Evolutionary conservation across 2,329 filamentous ascomycete genomes (phyloP), one percentile per base, ranked within the genome.

Genomic region (Alternaria sp.): DNA sequence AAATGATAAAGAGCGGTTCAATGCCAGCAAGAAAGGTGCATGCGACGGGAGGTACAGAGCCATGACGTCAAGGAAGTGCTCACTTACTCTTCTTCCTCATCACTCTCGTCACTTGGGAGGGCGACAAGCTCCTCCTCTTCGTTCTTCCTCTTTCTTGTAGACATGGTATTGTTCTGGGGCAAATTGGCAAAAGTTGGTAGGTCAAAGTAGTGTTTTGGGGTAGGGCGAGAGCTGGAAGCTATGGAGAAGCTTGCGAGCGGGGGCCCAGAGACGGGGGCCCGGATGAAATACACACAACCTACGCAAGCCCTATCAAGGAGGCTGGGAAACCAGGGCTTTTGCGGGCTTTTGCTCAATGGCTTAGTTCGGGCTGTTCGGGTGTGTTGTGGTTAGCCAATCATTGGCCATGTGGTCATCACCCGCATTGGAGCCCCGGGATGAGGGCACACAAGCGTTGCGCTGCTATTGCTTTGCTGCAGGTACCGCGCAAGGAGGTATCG

Each of bases 101-200:
- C 79, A 54, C 77, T 77, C 60, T 80, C 80, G 53, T 79, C 77
- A 57, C 78, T 79, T 5, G 80, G 80, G 28, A 82, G 78, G 43
- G 79, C 79, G 55, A 78, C 74, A 57, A 82, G 78, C 76, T 82
- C 80, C 67, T 80, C 79, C 63, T 79, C 76, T 54, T 80, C 77
- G 48, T 80, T 77, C 75, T 81, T 81, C 64, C 79, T 77, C 71
- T 81, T 81, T 67, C 80, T 79, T 51, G 79, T 81, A 42, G 79
- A 78, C 80, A 81, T 60, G 16, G 18, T 36, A 20, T 24, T 12
- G 24, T 79, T 61, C 51, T 67, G 39, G 46, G 18, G 54, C 54
- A 24, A 47, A 46, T 30, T 55, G 49, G 60, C 49, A 47, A 59
- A 51, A 41, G 24, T 47, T 41, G 57, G 51, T 38, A 51, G 55